Evolutionary conservation across 805 yeast genomes (phyloP), one percentile per base, ranked within the genome.

Genomic region (Danielia oregonensis): DNA sequence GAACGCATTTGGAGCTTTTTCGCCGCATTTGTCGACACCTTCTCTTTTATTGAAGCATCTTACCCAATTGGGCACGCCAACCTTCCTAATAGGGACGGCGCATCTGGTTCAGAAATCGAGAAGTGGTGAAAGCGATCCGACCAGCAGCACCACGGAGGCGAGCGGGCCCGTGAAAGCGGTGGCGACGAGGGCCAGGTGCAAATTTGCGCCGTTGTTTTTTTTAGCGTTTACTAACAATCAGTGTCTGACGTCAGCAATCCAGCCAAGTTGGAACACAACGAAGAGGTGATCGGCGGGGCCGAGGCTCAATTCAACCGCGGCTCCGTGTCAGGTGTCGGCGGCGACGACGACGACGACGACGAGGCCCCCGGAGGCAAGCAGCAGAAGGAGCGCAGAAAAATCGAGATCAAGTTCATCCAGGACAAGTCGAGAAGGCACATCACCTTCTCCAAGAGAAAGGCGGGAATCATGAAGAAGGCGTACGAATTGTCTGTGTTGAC

Each of bases 401-500:
- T 91, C 54, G 98, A 93, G 64, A 93, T 93, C 61, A 86, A 87
- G 70, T 93, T 93, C 57, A 93, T 93, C 55, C 96, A 91, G 68
- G 97, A 93, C 64, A 93, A 93, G 68, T 86, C 96, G 14, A 80
- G 98, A 61, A 86, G 98, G 56, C 98, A 93, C 65, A 94, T 93
- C 52, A 93, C 98, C 19, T 93, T 93, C 55, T 87, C 97, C 35
- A 93, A 93, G 69, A 84, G 98, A 66, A 91, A 91, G 66, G 97
- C 96, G 29, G 98, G 98, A 51, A 91, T 93, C 55, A 93, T 93
- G 98, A 93, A 93, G 69, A 93, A 93, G 69, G 98, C 98, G n/a
- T 93, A 91, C 65, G 98, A 93, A 61, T 74, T 93, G 46, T 84
- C 95, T 14, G 97, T 93, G 34, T 74, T 93, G 51, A 93, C 98